Evolutionary conservation across 2,329 filamentous ascomycete genomes (phyloP), one percentile per base, ranked within the genome.

Genomic region (Xylariaceae sp.): DNA sequence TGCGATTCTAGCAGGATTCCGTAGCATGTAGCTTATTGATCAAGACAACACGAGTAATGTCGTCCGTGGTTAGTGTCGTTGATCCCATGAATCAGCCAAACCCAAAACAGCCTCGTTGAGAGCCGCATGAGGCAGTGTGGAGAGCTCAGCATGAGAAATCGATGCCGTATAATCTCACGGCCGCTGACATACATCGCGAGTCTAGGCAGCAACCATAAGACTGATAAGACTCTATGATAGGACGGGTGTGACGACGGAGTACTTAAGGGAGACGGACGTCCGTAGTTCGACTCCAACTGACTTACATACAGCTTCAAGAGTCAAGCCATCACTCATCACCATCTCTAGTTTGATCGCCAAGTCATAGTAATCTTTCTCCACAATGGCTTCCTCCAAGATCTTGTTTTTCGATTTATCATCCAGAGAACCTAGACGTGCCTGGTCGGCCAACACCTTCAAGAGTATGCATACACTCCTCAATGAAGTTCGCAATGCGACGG

Each of bases 401-500:
- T 74, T 82, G 7, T 70, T 90, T 1, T 88, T 83, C 65, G 87
- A 90, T 69, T 71, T 90, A 2, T 82, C 86, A 2, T 84, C 77
- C 72, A 80, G 77, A 68, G 73, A 74, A 17, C 75, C 74, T 13
- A 71, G 75, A 45, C 73, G 73, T 6, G 69, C 75, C 54, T 90
- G 88, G 88, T 87, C 86, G 1, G 73, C 82, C 51, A 90, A 90
- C 69, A 82, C 87, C 0, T 90, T 86, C 87, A 90, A 88, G 74
- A 84, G 86, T 87, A 73, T 10, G 58, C 9, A 30, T 47, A 6
- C 30, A 8, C n/a, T 34, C 34, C 35, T 8, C 7, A 7, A 39
- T 13, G 23, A 30, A 2, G 17, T 30, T 52, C 41, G 8, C 10
- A 37, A 47, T 4, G 8, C 48, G 34, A 41, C 7, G 37, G n/a